phyloP scores from a whole-genome alignment of 2,329 filamentous ascomycete species.

The Aspergillus udagawae region DNA sequence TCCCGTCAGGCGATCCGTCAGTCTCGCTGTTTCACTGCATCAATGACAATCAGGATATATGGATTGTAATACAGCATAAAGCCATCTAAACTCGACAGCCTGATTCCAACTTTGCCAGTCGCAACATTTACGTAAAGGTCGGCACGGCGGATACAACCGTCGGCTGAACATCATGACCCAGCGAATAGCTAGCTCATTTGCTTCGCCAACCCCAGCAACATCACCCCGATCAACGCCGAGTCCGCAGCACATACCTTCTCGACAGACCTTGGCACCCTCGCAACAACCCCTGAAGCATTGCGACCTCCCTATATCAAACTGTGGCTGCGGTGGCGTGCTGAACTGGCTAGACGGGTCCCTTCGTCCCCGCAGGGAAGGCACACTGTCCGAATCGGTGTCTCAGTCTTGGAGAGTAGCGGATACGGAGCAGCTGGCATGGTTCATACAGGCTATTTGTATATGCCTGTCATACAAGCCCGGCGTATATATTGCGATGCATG shows the following conservation, averaged over 20 bases:
- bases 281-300: slow-evolving; percentile 9
- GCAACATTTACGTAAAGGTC: slow-evolving; percentile 13
- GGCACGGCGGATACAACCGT: slow-evolving; percentile 11
- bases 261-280: slow-evolving; percentile 2
- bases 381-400: slow-evolving; percentile 5
- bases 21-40: slow-evolving; percentile 23
- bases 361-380: slow-evolving; percentile 7
- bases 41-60: slow-evolving; percentile 24
- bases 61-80: slow-evolving; percentile 27
- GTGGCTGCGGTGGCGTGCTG: slow-evolving; percentile 10
- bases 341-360: slow-evolving; percentile 12
- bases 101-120: slow-evolving; percentile 3
- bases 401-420: slow-evolving; percentile 9
- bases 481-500: slow-evolving; percentile 14
- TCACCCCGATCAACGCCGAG: slow-evolving; percentile 7
- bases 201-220: slow-evolving; percentile 5
- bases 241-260: slow-evolving; percentile 14
- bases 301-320: slow-evolving; percentile 14
- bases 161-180: slow-evolving; percentile 15
- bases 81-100: slow-evolving; percentile 13
- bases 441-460: slow-evolving; percentile 12
- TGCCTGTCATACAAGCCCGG: slow-evolving; percentile 9
- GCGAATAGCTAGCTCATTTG: slow-evolving; percentile 3
- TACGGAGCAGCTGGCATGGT: slow-evolving; percentile 15
- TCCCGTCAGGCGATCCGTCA: slow-evolving; percentile 22